These are phyloP conservation scores for Jacaranda copaia DNA, from an alignment of 257 asterid species.

Conservation along the genomic window DNA sequence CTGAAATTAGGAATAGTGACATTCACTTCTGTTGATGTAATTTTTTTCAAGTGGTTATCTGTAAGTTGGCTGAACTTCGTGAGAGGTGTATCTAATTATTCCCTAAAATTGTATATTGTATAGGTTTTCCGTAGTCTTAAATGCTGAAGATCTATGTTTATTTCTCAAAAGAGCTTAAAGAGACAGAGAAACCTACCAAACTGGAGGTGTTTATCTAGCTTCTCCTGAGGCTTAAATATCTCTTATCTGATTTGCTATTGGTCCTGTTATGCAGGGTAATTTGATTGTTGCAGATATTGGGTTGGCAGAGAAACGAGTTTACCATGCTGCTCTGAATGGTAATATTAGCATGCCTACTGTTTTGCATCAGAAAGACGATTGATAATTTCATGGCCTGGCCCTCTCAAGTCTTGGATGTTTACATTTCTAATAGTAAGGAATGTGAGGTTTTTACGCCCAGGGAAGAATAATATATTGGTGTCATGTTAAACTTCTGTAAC, in stretches of 20 bases:
- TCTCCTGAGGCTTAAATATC: conserved; percentile 21
- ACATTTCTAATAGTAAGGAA: conserved; percentile 42
- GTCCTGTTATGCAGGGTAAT: conserved; percentile 71
- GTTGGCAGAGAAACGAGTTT: conserved; percentile 89
- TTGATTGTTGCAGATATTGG: conserved; percentile 80
- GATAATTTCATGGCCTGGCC: conserved; percentile 62
- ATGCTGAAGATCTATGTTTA: not conserved
- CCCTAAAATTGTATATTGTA: not conserved
- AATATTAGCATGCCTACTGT: conserved; percentile 77
- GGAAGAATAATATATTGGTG: conserved; percentile 30
- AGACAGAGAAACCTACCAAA: not conserved
- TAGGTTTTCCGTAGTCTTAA: not conserved
- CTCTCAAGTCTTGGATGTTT: conserved; percentile 52
- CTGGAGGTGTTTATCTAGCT: conserved; percentile 14
- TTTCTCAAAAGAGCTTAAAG: not conserved
- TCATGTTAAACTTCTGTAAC: conserved; percentile 46
- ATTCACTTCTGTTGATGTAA: not conserved
- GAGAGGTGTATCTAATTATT: not conserved
- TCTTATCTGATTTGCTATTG: conserved; percentile 16
- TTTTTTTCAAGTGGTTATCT: not conserved
- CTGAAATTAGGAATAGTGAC: not conserved
- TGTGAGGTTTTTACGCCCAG: conserved; percentile 36
- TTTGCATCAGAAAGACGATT: conserved; percentile 91
- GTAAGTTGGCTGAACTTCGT: not conserved
- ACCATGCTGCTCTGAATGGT: conserved; percentile 96